Evolutionary conservation across 176 grass and related monocot genomes (phyloP), one percentile per base, ranked within the genome.

Genomic region (Oryza glumipatula): DNA sequence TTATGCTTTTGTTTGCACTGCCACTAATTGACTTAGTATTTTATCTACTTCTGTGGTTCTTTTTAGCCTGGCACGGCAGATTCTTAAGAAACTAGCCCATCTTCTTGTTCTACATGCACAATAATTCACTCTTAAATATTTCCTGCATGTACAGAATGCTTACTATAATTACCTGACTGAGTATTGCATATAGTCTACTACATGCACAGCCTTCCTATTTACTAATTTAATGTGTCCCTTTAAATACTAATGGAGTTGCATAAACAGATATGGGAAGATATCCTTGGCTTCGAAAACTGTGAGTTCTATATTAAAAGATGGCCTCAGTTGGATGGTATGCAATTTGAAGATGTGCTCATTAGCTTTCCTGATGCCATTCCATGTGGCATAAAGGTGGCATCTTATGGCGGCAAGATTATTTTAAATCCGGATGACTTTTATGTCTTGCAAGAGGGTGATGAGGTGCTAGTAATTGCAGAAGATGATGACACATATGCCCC

Each of bases 291-390:
- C 11, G 92, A 94, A 75, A 94, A 94, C 74, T 94, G 92, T 73
- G 92, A 94, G 69, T 94, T 94, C 82, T 94, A 94, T 82, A 94
- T 94, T 81, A 94, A 91, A 84, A 89, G 87, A 82, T 94, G 89
- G 92, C 73, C 92, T 11, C 85, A 91, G 73, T 87, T 94, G 89
- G 87, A 89, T 71, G 92, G 89, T 44, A 85, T 94, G 92, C 81
- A 78, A 49, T 94, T 94, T 87, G 92, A 89, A 87, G 87, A 94
- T 82, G 89, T 91, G 65, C 84, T 94, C 30, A 87, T 94, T 74
- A 94, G 89, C 84, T 94, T 94, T 94, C 92, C 92, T 82, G 87
- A 94, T 65, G 92, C 92, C 54, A 67, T 94, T 84, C 92, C 92
- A 30, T 94, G 92, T 78, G 92, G 92, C 70, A 86, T 94, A 89